phyloP scores from a whole-genome alignment of 108 stramenopile genomes.

The Thalassiosira profunda region DNA sequence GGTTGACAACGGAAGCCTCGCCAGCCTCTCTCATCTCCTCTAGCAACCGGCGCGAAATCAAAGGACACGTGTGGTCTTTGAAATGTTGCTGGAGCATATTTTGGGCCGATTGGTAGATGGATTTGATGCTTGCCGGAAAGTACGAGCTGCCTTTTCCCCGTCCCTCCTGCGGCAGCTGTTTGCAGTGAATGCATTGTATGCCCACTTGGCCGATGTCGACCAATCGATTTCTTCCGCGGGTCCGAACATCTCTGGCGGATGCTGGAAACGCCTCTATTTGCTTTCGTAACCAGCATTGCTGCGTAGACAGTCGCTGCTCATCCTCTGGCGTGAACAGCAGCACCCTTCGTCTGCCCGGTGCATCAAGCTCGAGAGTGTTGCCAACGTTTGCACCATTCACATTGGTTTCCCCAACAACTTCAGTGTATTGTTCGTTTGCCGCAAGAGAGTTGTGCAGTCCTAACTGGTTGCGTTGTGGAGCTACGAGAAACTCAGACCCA shows the following conservation, averaged over 20 bases:
- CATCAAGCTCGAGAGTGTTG: background rate
- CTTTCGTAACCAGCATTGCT: slow-evolving; percentile 65
- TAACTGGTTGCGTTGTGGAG: too few relatives aligned
- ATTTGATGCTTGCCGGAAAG: slow-evolving; percentile 52
- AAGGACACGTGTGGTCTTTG: slow-evolving; percentile 30
- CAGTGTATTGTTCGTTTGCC: too few relatives aligned
- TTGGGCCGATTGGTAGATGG: slow-evolving; percentile 65
- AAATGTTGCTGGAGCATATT: slow-evolving; percentile 41
- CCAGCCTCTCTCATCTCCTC: slow-evolving; percentile 25
- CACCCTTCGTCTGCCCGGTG: slow-evolving; percentile 5
- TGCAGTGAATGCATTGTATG: slow-evolving; percentile 66
- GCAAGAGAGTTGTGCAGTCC: too few relatives aligned
- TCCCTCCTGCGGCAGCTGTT: slow-evolving; percentile 26
- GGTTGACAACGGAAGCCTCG: background rate
- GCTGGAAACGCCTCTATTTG: slow-evolving; percentile 70
- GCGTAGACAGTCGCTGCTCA: slow-evolving; percentile 52
- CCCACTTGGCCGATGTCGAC: slow-evolving; percentile 61
- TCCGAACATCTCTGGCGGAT: slow-evolving; percentile 41
- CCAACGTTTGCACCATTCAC: background rate
- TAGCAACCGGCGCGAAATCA: slow-evolving; percentile 22
- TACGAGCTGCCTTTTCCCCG: slow-evolving; percentile 64
- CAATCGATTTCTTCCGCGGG: slow-evolving; percentile 59
- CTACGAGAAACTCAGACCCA: too few relatives aligned
- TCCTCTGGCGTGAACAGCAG: slow-evolving; percentile 27
- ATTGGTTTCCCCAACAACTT: background rate